Evolutionary conservation across 1,284 basidiomycete species (phyloP), one percentile per base, ranked within the genome.

Genomic region (Ceratobasidium sp.): DNA sequence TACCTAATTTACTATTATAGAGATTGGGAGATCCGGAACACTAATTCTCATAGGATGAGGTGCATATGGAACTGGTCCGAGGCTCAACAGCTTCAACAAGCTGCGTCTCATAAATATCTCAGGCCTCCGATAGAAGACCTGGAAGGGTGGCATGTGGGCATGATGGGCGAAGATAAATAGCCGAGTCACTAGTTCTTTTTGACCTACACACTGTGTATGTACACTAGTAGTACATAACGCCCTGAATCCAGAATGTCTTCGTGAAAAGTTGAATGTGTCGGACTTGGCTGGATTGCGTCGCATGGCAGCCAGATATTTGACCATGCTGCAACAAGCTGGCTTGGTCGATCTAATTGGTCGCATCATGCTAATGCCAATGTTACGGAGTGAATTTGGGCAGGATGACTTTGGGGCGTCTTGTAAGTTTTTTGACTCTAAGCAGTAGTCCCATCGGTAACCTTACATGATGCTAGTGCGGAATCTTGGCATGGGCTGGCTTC

Each of bases 101-200:
- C n/a, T n/a, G n/a, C n/a, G n/a, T n/a, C n/a, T n/a, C n/a, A n/a
- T n/a, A n/a, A n/a, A n/a, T n/a, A n/a, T n/a, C n/a, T n/a, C n/a
- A n/a, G n/a, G n/a, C n/a, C 20, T 23, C 3, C 53, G 10, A n/a
- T 55, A n/a, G 3, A 23, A 3, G 7, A 4, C n/a, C 20, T 55
- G n/a, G 53, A 55, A 23, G 53, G 53, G n/a, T 55, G 53, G 53
- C 53, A 55, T 55, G 23, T n/a, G 53, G 53, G 53, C n/a, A 15
- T 20, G 15, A 55, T 20, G 20, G 20, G n/a, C 53, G 53, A 4
- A 23, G 53, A 55, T 9, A 7, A n/a, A n/a, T n/a, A n/a, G n/a
- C n/a, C n/a, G n/a, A n/a, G n/a, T n/a, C n/a, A n/a, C n/a, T n/a
- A n/a, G 12, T 18, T n/a, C 20, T 55, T 55, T n/a, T 20, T 55